phyloP scores from a whole-genome alignment of 257 asterid species.

The Leonotis leonurus region DNA sequence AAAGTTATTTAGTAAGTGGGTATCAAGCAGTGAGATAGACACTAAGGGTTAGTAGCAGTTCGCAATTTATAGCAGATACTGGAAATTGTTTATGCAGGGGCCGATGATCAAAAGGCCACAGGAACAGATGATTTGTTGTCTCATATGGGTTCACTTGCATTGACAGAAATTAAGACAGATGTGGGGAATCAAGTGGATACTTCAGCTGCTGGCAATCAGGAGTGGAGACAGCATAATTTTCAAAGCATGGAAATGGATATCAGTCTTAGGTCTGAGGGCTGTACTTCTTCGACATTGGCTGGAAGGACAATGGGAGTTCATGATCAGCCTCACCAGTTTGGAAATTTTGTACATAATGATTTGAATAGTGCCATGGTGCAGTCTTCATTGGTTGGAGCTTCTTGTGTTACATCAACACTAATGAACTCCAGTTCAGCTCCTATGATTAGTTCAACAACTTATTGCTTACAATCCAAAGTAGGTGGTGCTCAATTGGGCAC shows the following conservation, averaged over 20 bases:
- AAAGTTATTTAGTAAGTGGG: background rate
- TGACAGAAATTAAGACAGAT: conserved; percentile 73
- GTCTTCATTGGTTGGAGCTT: conserved; percentile 62
- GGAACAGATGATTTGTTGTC: conserved; percentile 50
- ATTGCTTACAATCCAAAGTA: conserved; percentile 44
- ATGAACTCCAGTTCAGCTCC: conserved; percentile 69
- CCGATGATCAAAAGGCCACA: conserved; percentile 43
- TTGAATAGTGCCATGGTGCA: conserved; percentile 65
- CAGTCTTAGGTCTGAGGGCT: conserved; percentile 35
- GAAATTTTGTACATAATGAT: conserved; percentile 59
- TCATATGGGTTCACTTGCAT: conserved; percentile 75
- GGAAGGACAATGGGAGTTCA: conserved; percentile 34
- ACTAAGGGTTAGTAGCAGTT: conserved; percentile 20
- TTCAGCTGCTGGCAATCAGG: conserved; percentile 42
- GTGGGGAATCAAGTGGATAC: conserved; percentile 45
- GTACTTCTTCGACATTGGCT: conserved; percentile 35
- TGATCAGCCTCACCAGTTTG: conserved; percentile 52
- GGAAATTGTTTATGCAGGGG: conserved; percentile 50
- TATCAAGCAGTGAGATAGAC: background rate
- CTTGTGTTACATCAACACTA: conserved; percentile 71
- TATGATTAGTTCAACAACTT: conserved; percentile 63
- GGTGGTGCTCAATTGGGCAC: conserved; percentile 24
- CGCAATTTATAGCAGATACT: conserved; percentile 27
- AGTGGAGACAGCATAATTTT: conserved; percentile 38
- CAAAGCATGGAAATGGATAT: conserved; percentile 47